phyloP scores from a whole-genome alignment of 176 grass and related monocot genomes.

The Ensete glaucum region DNA sequence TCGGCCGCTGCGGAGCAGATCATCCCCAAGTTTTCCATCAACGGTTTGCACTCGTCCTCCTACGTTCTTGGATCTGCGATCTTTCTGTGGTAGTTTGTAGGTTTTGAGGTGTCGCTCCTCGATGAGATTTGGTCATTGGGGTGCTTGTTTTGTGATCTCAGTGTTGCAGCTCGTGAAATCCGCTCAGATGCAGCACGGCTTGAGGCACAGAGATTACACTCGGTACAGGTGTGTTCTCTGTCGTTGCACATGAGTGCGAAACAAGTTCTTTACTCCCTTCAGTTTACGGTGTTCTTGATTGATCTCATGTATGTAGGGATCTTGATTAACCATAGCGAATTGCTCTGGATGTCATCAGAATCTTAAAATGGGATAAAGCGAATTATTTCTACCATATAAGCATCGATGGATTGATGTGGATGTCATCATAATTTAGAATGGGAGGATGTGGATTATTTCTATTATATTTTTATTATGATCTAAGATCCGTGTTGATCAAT shows the following conservation, averaged over 20 bases:
- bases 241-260: background rate
- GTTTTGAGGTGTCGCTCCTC: background rate
- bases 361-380: background rate
- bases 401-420: background rate
- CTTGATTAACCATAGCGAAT: background rate
- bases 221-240: slow-evolving; percentile 53
- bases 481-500: background rate
- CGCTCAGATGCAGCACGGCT: slow-evolving; percentile 92
- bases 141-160: slow-evolving; percentile 19
- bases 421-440: background rate
- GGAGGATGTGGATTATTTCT: background rate
- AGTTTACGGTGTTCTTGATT: slow-evolving; percentile 2
- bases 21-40: slow-evolving; percentile 68
- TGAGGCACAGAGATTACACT: slow-evolving; percentile 83
- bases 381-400: no score
- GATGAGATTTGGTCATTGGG: background rate
- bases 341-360: background rate
- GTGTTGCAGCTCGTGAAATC: slow-evolving; percentile 84
- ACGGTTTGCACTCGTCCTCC: slow-evolving; percentile 31
- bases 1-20: slow-evolving; percentile 42
- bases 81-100: background rate
- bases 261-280: background rate
- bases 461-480: background rate
- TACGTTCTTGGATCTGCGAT: background rate
- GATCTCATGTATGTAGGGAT: slow-evolving; percentile 5